Evolutionary conservation across 257 asterid species (phyloP).

Genomic region (Petrea volubilis): DNA sequence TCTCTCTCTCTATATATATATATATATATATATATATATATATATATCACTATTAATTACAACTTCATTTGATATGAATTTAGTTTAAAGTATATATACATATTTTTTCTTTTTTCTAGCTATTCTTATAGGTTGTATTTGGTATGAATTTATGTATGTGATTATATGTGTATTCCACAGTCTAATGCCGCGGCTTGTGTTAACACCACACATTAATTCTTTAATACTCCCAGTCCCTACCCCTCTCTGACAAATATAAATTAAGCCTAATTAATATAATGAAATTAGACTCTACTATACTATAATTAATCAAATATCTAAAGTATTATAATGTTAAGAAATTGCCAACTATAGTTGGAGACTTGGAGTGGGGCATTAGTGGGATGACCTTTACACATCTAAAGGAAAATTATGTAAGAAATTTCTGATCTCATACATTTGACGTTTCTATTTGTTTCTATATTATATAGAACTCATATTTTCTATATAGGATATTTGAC

Average conservation of each 20-base stretch:
- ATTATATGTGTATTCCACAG: no score
- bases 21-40: no score
- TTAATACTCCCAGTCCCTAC: not conserved
- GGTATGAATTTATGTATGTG: no score
- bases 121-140: no score
- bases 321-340: not conserved
- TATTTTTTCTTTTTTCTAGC: no score
- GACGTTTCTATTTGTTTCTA: not conserved
- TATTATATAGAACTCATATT: no score
- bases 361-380: conserved; percentile 4
- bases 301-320: no score
- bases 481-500: no score
- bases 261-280: not conserved
- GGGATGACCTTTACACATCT: not conserved
- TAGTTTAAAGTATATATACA: not conserved
- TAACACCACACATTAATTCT: not conserved
- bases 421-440: not conserved
- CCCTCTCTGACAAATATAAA: not conserved
- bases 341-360: not conserved
- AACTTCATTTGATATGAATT: no score
- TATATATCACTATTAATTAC: no score
- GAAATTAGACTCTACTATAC: not conserved
- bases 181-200: not conserved
- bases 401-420: not conserved
- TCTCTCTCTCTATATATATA: no score